Conservation (phyloP, 495 filamentous ascomycete species). For the Aspergillus baeticus region DNA sequence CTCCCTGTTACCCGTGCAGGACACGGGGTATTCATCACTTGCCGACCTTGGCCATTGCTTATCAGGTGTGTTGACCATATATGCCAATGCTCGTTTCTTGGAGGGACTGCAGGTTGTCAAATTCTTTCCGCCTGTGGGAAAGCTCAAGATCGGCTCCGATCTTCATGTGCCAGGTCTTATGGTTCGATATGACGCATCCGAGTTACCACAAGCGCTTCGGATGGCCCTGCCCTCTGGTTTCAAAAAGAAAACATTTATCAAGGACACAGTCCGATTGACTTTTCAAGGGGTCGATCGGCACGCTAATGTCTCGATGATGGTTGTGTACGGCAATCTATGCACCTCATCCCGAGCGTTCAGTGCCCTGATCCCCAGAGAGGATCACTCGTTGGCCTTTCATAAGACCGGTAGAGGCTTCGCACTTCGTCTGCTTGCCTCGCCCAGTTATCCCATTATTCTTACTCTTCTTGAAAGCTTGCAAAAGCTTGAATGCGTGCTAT, state of each 20-base stretch:
- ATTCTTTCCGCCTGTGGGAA: conserved; percentile 34
- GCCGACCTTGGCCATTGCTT: conserved; percentile 40
- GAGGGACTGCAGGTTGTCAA: conserved; percentile 30
- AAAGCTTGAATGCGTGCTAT: conserved; percentile 41
- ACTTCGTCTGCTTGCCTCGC: conserved; percentile 38
- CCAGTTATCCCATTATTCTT: conserved; percentile 35
- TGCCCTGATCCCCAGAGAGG: conserved; percentile 26
- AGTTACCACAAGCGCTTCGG: conserved; percentile 32
- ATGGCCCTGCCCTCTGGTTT: conserved; percentile 29
- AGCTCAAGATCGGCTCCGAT: conserved; percentile 32
- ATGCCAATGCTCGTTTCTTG: conserved; percentile 42
- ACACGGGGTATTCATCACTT: conserved; percentile 27
- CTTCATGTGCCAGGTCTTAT: conserved; percentile 37
- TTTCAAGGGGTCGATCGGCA: conserved; percentile 42
- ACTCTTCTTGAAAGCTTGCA: conserved; percentile 40
- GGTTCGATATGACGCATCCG: conserved; percentile 32
- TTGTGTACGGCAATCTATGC: conserved; percentile 37
- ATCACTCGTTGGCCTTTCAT: conserved; percentile 35
- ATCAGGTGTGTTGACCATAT: conserved; percentile 40
- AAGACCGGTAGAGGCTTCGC: conserved; percentile 36
- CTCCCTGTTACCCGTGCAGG: conserved; percentile 22
- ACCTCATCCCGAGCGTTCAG: conserved; percentile 26
- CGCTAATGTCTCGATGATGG: conserved; percentile 34
- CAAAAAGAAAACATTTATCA: conserved; percentile 30
- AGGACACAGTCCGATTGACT: conserved; percentile 37